phyloP scores from a whole-genome alignment of 495 filamentous ascomycete genomes.

The Tuber umbilicatum region DNA sequence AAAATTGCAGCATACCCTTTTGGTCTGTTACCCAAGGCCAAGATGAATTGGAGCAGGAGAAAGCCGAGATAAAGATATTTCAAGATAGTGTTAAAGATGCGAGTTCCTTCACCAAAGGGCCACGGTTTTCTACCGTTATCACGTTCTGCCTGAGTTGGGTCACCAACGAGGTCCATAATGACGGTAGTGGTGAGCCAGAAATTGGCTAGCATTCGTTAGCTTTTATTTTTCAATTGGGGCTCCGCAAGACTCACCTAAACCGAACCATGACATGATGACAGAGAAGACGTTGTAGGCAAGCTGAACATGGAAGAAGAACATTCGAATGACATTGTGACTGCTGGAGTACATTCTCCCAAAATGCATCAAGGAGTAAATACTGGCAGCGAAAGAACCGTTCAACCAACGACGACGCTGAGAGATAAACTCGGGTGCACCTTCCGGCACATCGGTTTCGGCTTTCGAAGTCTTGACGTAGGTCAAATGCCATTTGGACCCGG shows the following conservation, averaged over 20 bases:
- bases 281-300: slow-evolving; percentile 90
- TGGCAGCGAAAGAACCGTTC: slow-evolving; percentile 44
- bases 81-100: slow-evolving; percentile 83
- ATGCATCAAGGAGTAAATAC: slow-evolving; percentile 58
- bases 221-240: not conserved
- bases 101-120: slow-evolving; percentile 81
- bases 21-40: slow-evolving; percentile 91
- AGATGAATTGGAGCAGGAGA: slow-evolving; percentile 87
- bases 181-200: slow-evolving; percentile 96
- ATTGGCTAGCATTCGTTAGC: slow-evolving; percentile 50
- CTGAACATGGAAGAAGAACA: slow-evolving; percentile 43
- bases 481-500: slow-evolving; percentile 44
- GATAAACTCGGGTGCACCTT: slow-evolving; percentile 42
- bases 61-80: slow-evolving; percentile 90
- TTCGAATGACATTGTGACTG: slow-evolving; percentile 42
- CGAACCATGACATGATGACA: slow-evolving; percentile 90
- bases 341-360: slow-evolving; percentile 56
- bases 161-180: slow-evolving; percentile 94
- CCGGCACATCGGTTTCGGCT: slow-evolving; percentile 43
- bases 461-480: slow-evolving; percentile 44
- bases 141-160: slow-evolving; percentile 44
- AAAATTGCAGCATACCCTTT: slow-evolving; percentile 52
- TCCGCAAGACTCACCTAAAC: slow-evolving; percentile 60
- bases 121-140: slow-evolving; percentile 49
- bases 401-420: slow-evolving; percentile 44